Evolutionary conservation across 139 green algal species (phyloP).

Genomic region (Ettlia oleoabundans): DNA sequence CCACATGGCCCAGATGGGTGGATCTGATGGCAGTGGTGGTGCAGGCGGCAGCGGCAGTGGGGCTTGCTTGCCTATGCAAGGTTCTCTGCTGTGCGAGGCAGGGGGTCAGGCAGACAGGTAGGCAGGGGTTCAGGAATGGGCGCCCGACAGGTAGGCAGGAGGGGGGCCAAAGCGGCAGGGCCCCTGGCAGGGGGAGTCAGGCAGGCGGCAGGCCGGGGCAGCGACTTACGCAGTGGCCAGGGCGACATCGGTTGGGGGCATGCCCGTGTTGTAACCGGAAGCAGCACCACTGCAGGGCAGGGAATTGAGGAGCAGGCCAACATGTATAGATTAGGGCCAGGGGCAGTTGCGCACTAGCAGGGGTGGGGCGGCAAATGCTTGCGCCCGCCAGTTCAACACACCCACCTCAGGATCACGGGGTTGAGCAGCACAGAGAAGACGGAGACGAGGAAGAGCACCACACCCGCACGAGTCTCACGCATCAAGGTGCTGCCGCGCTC

Average conservation of each 20-base stretch:
- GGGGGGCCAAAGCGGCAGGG: too few relatives aligned
- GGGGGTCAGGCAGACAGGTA: too few relatives aligned
- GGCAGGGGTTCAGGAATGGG: too few relatives aligned
- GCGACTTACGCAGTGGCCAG: slow-evolving; percentile 29
- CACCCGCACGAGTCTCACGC: slow-evolving; percentile 13
- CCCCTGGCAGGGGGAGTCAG: not conserved
- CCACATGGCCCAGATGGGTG: too few relatives aligned
- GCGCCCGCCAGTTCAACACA: not conserved
- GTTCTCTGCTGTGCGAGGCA: too few relatives aligned
- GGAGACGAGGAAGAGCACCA: slow-evolving; percentile 36
- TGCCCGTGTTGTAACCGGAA: slow-evolving; percentile 28
- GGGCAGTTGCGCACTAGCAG: too few relatives aligned
- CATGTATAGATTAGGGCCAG: too few relatives aligned
- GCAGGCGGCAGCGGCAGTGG: too few relatives aligned
- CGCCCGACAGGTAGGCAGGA: too few relatives aligned
- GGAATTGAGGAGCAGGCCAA: slow-evolving; percentile 32
- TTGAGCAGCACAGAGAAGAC: slow-evolving; percentile 32
- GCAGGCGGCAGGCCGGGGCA: not conserved
- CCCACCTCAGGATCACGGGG: slow-evolving; percentile 28
- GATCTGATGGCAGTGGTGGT: not conserved
- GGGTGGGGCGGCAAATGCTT: not conserved
- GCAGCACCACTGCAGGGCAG: slow-evolving; percentile 5
- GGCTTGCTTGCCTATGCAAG: too few relatives aligned
- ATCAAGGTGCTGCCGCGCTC: slow-evolving; percentile 6
- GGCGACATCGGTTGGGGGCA: slow-evolving; percentile 25